A percentile compares a stretch with the other conserved stretches of the same genome.
phyloP scores from a whole-genome alignment of 2,329 filamentous ascomycete genomes.

The Xylariaceae sp. region DNA sequence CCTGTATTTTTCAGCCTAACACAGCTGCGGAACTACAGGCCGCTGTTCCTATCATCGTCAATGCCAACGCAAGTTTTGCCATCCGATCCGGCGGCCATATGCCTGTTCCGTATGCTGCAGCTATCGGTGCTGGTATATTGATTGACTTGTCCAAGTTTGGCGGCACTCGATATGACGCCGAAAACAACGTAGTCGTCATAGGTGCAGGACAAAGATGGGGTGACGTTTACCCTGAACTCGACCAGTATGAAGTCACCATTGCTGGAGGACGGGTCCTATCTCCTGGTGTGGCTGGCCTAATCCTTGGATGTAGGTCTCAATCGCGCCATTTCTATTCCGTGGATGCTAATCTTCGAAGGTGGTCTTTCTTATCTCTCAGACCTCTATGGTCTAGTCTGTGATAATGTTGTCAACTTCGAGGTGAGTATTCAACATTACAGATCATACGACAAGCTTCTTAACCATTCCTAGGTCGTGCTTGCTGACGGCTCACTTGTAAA shows the following conservation, averaged over 20 bases:
- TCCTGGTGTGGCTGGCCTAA: constrained; percentile 18
- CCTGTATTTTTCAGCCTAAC: constrained; percentile 9
- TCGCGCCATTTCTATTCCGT: not conserved
- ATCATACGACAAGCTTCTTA: not conserved
- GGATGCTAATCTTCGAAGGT: constrained; percentile 2
- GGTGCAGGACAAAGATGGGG: constrained; percentile 15
- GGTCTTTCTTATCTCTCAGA: constrained; percentile 19
- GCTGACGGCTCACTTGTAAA: constrained; percentile 15
- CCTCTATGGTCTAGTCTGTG: constrained; percentile 16
- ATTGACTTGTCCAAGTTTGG: constrained; percentile 18
- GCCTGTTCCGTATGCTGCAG: not conserved
- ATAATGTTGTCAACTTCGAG: constrained; percentile 21
- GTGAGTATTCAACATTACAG: not conserved
- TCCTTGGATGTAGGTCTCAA: constrained; percentile 14
- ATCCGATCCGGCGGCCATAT: constrained; percentile 19
- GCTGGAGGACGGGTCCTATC: constrained; percentile 14
- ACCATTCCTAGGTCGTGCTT: constrained; percentile 11
- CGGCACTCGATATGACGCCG: constrained; percentile 3
- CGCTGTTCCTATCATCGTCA: constrained; percentile 1
- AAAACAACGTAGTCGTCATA: not conserved
- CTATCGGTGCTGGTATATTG: constrained; percentile 15
- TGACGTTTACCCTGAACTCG: constrained; percentile 16
- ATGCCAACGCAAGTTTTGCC: constrained; percentile 12
- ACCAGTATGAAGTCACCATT: constrained; percentile 7
- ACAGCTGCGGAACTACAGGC: not conserved